Percentiles rank a stretch among this genome's conserved stretches.
These are phyloP conservation scores for Paecilomyces sp. DNA, from an alignment of 2,329 filamentous ascomycete genomes.

Conservation along the genomic window DNA sequence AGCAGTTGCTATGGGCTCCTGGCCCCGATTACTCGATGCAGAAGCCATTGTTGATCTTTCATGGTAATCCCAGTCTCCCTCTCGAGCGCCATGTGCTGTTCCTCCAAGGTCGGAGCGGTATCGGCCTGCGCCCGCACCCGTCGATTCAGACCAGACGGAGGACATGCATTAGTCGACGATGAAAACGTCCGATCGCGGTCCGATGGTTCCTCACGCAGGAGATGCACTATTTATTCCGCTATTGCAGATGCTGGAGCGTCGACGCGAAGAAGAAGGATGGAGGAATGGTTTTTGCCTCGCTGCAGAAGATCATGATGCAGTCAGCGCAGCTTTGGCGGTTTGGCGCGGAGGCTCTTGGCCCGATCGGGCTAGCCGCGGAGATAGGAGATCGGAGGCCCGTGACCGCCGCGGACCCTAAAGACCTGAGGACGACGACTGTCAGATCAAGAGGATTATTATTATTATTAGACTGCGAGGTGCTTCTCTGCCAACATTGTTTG, in stretches of 20 bases:
- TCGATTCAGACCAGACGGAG: constrained; percentile 10
- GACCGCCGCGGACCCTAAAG: neutral
- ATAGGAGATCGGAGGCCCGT: constrained; percentile 5
- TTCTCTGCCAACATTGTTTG: neutral
- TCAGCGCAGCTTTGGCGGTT: constrained; percentile 14
- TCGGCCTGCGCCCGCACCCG: constrained; percentile 15
- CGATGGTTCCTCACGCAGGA: neutral
- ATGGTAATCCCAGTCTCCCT: constrained; percentile 21
- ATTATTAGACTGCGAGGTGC: neutral
- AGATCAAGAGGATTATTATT: too few relatives aligned
- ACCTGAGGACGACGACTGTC: too few relatives aligned
- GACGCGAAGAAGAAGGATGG: neutral
- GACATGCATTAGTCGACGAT: constrained; percentile 18
- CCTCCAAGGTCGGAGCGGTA: constrained; percentile 15
- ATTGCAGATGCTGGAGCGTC: neutral
- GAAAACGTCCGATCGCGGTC: neutral
- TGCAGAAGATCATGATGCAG: constrained; percentile 7
- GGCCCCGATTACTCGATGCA: constrained; percentile 17
- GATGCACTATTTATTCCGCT: neutral
- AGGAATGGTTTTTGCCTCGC: neutral
- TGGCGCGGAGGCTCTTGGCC: constrained; percentile 18
- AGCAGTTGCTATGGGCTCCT: constrained; percentile 11
- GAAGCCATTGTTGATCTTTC: constrained; percentile 26
- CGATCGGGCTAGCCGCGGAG: constrained; percentile 8
- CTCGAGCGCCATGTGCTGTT: constrained; percentile 1